These are phyloP conservation scores for Gomphus sp. DNA, from an alignment of 1,284 basidiomycete genomes.

Conservation along the genomic window DNA sequence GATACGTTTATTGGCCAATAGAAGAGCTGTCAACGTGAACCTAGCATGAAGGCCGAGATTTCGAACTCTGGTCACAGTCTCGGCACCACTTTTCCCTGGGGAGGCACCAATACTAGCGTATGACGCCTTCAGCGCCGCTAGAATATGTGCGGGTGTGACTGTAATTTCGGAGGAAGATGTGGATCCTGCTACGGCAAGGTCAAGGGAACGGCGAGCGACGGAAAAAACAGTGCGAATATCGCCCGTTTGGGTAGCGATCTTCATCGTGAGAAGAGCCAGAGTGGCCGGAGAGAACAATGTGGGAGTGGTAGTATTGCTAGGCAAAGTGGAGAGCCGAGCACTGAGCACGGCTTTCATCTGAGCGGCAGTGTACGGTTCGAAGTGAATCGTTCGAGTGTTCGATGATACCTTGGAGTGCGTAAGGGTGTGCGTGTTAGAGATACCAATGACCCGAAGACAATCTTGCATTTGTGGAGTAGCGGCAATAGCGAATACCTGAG, in stretches of 20 bases:
- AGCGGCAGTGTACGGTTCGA: conserved; percentile 60
- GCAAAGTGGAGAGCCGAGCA: conserved; percentile 43
- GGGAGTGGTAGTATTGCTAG: conserved; percentile 27
- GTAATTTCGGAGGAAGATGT: conserved; percentile 14
- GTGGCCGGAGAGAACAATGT: conserved; percentile 54
- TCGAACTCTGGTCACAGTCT: conserved; percentile 53
- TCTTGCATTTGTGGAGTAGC: conserved; percentile 30
- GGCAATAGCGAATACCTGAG: conserved; percentile 52
- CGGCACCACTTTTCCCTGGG: conserved; percentile 37
- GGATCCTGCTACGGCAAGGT: conserved; percentile 39
- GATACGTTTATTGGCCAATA: conserved; percentile 54
- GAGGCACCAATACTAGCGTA: conserved; percentile 14
- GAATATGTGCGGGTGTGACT: conserved; percentile 54
- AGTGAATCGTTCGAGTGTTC: conserved; percentile 60
- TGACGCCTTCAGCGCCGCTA: conserved; percentile 51
- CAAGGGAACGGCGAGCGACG: conserved; percentile 68
- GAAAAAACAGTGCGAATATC: conserved; percentile 71
- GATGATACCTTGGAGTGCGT: conserved; percentile 24
- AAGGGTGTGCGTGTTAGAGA: conserved; percentile 77
- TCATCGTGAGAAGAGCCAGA: conserved; percentile 62
- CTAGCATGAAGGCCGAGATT: conserved; percentile 64
- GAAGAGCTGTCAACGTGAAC: conserved; percentile 50
- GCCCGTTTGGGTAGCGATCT: conserved; percentile 67
- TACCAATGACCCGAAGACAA: conserved; percentile 58
- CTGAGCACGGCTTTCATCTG: conserved; percentile 60